Base-by-base conservation (phyloP, 495 filamentous ascomycete genomes). In the Tetracladium marchalianum region DNA sequence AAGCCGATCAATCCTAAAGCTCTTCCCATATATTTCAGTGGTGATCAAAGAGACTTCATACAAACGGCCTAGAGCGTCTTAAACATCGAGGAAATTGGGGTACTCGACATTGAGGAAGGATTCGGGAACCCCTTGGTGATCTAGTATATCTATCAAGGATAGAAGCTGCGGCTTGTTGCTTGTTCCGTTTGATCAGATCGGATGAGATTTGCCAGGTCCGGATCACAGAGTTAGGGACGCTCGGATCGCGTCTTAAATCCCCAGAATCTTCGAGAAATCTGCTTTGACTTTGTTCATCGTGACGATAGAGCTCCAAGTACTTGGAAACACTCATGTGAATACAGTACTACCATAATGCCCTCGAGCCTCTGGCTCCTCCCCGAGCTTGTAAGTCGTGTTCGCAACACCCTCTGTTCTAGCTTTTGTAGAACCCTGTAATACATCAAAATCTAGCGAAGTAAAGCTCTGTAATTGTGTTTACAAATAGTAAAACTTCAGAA, bases 131-230 rank as follows among this genome's bases (percentile, higher is more conserved):
- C 55, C 57, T 55, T 66, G 63, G 6, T 59, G 61, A 37, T 72
- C 62, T 6, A 74, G 35, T 44, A 64, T 63, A 24, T 62, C 56
- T 47, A 73, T 68, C 31, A 69, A 57, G 6, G 59, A 62, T 16
- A 76, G 48, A 35, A 64, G 55, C 65, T 5, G 60, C 60, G 31
- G 72, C 68, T 6, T 55, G 19, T 12, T 55, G 47, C 47, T 60
- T 47, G 0, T 44, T 44, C 9, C 39, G 24, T 7, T 47, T 57
- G 19, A 75, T 73, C 35, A 68, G 66, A 10, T 69, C 51, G 31
- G 72, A 72, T 6, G 72, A 75, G 18, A 75, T 56, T n/a, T 66
- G 49, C 70, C 65, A 75, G 9, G 72, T 75, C 5, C 47, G 56
- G 11, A 61, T 54, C 0, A 75, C 58, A 0, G 68, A 59, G 47